Conservation (phyloP, 345 rosid genomes). For the Excoecaria agallocha region DNA sequence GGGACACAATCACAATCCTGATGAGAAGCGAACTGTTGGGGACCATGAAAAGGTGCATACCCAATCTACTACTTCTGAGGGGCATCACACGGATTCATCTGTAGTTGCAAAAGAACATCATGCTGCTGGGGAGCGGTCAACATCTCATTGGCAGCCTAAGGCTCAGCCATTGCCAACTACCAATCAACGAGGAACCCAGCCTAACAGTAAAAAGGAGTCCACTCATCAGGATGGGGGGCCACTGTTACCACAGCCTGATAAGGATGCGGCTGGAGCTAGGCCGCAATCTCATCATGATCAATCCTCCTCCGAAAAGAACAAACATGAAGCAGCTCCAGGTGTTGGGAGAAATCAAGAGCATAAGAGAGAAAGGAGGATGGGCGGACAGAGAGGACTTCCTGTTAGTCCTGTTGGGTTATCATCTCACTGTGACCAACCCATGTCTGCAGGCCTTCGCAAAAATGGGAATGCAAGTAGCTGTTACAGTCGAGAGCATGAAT, state of each 20-base stretch:
- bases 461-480: slow-evolving; percentile 54
- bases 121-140: slow-evolving; percentile 46
- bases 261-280: slow-evolving; percentile 24
- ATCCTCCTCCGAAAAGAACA: slow-evolving; percentile 20
- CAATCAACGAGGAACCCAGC: slow-evolving; percentile 41
- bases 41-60: slow-evolving; percentile 37
- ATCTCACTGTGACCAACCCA: slow-evolving; percentile 37
- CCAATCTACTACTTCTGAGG: slow-evolving; percentile 44
- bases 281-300: slow-evolving; percentile 25
- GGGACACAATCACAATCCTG: slow-evolving; percentile 45
- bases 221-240: slow-evolving; percentile 23
- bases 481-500: slow-evolving; percentile 53
- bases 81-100: slow-evolving; percentile 36
- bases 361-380: slow-evolving; percentile 47
- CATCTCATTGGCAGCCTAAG: slow-evolving; percentile 78
- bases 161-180: slow-evolving; percentile 38
- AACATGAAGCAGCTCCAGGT: slow-evolving; percentile 33
- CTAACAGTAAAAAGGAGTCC: slow-evolving; percentile 45
- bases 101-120: slow-evolving; percentile 59
- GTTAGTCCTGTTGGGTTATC: slow-evolving; percentile 22
- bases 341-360: slow-evolving; percentile 41
- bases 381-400: slow-evolving; percentile 37
- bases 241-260: slow-evolving; percentile 23
- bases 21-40: slow-evolving; percentile 47
- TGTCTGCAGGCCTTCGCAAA: slow-evolving; percentile 45